Base-by-base conservation (phyloP, 352 stramenopile genomes). In the Globisporangium irregulare region DNA sequence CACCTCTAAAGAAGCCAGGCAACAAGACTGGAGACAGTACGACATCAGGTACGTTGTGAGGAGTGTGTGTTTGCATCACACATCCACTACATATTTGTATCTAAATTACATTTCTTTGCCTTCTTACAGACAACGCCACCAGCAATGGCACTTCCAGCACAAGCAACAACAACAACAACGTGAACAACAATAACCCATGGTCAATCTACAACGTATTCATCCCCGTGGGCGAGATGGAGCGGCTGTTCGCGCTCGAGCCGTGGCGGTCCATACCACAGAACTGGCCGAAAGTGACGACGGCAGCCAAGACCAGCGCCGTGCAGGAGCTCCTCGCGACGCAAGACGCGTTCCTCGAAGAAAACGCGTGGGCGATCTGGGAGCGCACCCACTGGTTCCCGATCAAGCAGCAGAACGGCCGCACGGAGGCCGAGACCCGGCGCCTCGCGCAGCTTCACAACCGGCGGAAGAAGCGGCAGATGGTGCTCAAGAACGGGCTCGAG, bases 311-410 rank as follows among this genome's bases (percentile, higher is more conserved):
- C 0, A 48, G 41, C 18, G 66, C 68, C 36, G 69, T 71, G 32
- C 55, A 68, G 10, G 41, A 74, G 43, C 69, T 86, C 22, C 51
- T 71, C 1, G 15, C 58, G 10, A 38, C 71, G 4, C 76, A 86
- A 59, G 67, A 82, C 0, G 25, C 72, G 15, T 82, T 86, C n/a
- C 46, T 86, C 0, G 9, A 69, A 54, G 59, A 73, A 20, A 74
- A 86, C 51, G 72, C 65, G 9, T 64, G 68, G 12, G 78, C 78
- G 53, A 78, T 86, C 48, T 86, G 78, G 78, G 78, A 86, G 60
- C 74, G 78, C 32, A 68, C 38, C 7, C 76, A 83, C 67, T 86
- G 78, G 78, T 79, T 86, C 57, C 78, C 78, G 0, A 84, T 86
- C 73, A 82, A 83, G 55, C 68, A 74, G 54, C 67, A 81, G 50